phyloP scores from a whole-genome alignment of 805 yeast species.

The Dipodascopsis tothii region DNA sequence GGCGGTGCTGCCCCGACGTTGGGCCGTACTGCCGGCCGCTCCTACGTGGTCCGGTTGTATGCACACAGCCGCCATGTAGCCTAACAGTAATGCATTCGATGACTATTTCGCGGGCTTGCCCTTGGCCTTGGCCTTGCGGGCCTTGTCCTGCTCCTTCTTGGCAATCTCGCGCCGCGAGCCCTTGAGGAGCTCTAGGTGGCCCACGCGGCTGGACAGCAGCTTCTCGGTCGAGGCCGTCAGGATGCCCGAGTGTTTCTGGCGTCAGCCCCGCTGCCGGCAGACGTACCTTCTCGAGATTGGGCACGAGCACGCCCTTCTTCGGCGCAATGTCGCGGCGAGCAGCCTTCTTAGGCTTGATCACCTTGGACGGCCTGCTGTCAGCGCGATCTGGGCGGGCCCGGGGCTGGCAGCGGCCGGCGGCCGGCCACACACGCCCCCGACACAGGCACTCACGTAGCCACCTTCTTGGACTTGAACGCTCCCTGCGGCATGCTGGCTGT shows the following conservation, averaged over 20 bases:
- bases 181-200: slow-evolving; percentile 83
- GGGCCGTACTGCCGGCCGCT: too few relatives aligned
- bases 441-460: slow-evolving; percentile 5
- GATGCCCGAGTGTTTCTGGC: slow-evolving; percentile 48
- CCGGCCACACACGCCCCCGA: neutral
- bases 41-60: too few relatives aligned
- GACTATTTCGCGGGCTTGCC: slow-evolving; percentile 2
- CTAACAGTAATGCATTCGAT: neutral
- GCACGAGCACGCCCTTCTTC: slow-evolving; percentile 45
- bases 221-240: slow-evolving; percentile 66
- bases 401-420: slow-evolving; percentile 1
- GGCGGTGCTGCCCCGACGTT: too few relatives aligned
- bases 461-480: slow-evolving; percentile 27
- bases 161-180: slow-evolving; percentile 84
- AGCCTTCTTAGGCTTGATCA: slow-evolving; percentile 41
- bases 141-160: slow-evolving; percentile 45
- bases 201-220: slow-evolving; percentile 80
- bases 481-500: slow-evolving; percentile 34
- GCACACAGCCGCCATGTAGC: too few relatives aligned
- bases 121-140: slow-evolving; percentile 18
- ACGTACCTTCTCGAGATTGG: slow-evolving; percentile 33
- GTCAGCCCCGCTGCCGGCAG: slow-evolving; percentile 31
- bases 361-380: slow-evolving; percentile 8
- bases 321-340: slow-evolving; percentile 71
- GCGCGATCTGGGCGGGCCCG: slow-evolving; percentile 16